These are phyloP conservation scores for Alternaria sp. DNA, from an alignment of 2,329 filamentous ascomycete genomes.

Conservation along the genomic window DNA sequence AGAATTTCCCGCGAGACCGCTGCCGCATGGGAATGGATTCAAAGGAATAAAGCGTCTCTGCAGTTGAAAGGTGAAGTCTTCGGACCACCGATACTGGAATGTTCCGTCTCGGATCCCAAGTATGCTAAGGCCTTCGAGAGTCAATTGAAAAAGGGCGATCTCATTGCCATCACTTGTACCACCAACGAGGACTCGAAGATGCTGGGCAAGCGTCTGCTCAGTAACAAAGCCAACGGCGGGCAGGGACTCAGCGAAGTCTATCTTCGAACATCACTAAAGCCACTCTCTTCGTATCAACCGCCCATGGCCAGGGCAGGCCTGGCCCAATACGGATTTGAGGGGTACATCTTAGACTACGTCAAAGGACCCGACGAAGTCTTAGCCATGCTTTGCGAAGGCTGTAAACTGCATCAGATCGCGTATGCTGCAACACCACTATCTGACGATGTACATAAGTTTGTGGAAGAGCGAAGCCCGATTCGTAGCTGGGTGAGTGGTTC, in stretches of 20 bases:
- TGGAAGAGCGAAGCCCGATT: conserved; percentile 64
- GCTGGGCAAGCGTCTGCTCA: conserved; percentile 70
- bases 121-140: conserved; percentile 69
- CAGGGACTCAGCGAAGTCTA: conserved; percentile 73
- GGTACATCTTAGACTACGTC: conserved; percentile 79
- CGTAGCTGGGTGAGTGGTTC: conserved; percentile 72
- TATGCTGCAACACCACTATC: conserved; percentile 68
- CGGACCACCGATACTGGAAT: conserved; percentile 80
- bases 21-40: conserved; percentile 81
- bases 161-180: conserved; percentile 74
- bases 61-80: conserved; percentile 78
- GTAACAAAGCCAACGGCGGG: conserved; percentile 33
- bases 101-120: conserved; percentile 74
- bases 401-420: conserved; percentile 70
- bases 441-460: conserved; percentile 70
- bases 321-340: conserved; percentile 70
- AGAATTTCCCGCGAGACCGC: conserved; percentile 68
- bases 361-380: conserved; percentile 82
- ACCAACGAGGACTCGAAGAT: conserved; percentile 75
- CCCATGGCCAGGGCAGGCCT: conserved; percentile 65
- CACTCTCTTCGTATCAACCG: conserved; percentile 62
- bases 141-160: conserved; percentile 60
- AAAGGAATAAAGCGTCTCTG: conserved; percentile 64
- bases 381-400: conserved; percentile 83
- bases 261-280: conserved; percentile 67